Conservation (phyloP, 345 rosid genomes). For the Crucihimalaya himalaica region DNA sequence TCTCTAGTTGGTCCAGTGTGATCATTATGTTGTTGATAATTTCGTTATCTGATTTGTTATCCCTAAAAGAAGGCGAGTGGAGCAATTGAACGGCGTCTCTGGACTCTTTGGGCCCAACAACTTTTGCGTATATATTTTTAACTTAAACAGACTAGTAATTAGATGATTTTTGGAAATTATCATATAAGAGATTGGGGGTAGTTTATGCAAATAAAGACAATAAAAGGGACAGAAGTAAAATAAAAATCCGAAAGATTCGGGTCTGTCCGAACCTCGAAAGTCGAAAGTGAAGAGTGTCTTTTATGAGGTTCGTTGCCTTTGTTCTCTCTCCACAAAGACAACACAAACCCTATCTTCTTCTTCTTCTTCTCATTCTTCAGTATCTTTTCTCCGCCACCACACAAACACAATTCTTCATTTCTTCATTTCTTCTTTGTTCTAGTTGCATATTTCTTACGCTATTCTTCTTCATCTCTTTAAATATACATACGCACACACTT, state of each 20-base stretch:
- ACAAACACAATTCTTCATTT: conserved; percentile 20
- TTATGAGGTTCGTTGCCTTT: too few species aligned
- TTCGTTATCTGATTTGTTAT: not conserved
- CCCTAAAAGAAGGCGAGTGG: not conserved
- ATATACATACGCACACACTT: conserved; percentile 9
- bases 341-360: conserved; percentile 32
- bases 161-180: not conserved
- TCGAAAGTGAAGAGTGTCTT: not conserved
- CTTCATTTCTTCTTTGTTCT: not conserved
- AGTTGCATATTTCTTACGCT: conserved; percentile 1
- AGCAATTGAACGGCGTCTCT: conserved; percentile 3
- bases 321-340: not conserved
- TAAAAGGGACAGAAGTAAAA: not conserved
- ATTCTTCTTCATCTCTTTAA: not conserved
- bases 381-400: conserved; percentile 39
- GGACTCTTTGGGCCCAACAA: conserved; percentile 3
- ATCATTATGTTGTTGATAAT: not conserved
- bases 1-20: not conserved
- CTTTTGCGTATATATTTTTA: not conserved
- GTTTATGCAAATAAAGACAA: not conserved
- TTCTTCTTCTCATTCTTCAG: not conserved
- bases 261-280: not conserved
- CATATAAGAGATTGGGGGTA: not conserved
- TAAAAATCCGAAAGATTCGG: conserved; percentile 11
- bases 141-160: too few species aligned